A percentile compares a stretch with the other conserved stretches of the same genome.
Evolutionary conservation across 106 monocot genomes (phyloP).

Genomic region (Dendrobium nobile): DNA sequence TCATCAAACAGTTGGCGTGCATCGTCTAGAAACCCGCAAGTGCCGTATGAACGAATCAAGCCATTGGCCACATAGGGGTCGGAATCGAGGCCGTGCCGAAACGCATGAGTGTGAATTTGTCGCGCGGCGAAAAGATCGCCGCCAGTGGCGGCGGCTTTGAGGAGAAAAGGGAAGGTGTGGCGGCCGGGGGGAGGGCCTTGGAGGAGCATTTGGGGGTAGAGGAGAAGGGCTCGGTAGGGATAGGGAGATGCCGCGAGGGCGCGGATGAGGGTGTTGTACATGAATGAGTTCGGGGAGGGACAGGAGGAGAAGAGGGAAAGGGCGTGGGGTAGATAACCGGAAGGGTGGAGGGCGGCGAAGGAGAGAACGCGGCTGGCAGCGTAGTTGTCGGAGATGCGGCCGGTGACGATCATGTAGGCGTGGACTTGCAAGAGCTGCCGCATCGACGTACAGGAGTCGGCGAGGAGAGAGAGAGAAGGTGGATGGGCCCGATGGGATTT

Average conservation of each 20-base stretch:
- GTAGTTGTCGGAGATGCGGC: constrained; percentile 68
- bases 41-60: constrained; percentile 35
- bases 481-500: background rate
- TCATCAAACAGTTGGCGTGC: constrained; percentile 58
- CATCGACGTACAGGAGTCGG: constrained; percentile 56
- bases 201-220: constrained; percentile 36
- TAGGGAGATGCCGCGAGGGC: constrained; percentile 33
- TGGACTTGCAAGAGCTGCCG: constrained; percentile 52
- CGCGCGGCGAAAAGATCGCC: constrained; percentile 1
- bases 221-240: constrained; percentile 32
- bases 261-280: constrained; percentile 78
- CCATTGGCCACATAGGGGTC: constrained; percentile 53
- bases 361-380: constrained; percentile 56
- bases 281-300: constrained; percentile 65
- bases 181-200: constrained; percentile 31
- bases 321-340: constrained; percentile 38
- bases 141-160: constrained; percentile 46
- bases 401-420: constrained; percentile 72
- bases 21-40: constrained; percentile 8
- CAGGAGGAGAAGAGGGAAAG: constrained; percentile 40
- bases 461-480: constrained; percentile 51
- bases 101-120: constrained; percentile 52
- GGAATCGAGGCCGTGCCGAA: constrained; percentile 31
- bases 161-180: constrained; percentile 84
- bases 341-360: constrained; percentile 37